Evolutionary conservation across 2,329 filamentous ascomycete species (phyloP).

Genomic region (Fusarium verrucosum): DNA sequence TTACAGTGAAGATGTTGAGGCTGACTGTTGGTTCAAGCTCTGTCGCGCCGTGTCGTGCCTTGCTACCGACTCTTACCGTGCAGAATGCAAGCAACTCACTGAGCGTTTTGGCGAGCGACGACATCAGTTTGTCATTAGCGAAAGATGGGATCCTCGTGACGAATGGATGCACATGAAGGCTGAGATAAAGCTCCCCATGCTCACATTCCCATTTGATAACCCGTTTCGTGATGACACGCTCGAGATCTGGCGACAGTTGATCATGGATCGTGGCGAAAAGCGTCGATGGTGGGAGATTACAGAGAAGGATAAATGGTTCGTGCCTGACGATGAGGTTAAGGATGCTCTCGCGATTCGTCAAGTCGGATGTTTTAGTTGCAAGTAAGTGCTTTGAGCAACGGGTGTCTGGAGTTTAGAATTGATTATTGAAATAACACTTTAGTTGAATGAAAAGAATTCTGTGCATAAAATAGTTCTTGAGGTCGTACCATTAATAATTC

Average conservation of each 20-base stretch:
- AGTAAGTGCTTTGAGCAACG: fast-evolving
- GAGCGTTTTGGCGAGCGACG: not conserved
- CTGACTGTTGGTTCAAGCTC: not conserved
- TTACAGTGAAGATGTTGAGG: fast-evolving
- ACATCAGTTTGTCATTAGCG: conserved; percentile 6
- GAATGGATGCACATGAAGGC: conserved; percentile 9
- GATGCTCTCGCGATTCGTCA: too few species aligned
- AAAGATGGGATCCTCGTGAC: conserved; percentile 11
- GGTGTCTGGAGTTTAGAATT: too few species aligned
- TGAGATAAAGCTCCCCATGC: not conserved
- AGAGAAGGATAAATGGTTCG: conserved; percentile 1
- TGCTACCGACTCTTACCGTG: not conserved
- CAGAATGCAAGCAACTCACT: not conserved
- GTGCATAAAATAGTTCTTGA: not conserved
- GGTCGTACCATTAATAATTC: not conserved
- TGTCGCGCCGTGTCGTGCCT: conserved; percentile 8
- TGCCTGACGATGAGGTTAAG: not conserved
- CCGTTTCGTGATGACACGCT: not conserved
- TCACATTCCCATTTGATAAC: not conserved
- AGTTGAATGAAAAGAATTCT: not conserved
- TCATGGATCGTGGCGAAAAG: not conserved
- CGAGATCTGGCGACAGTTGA: not conserved
- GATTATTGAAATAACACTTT: not conserved
- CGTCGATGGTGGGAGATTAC: conserved; percentile 5
- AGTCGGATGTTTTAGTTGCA: too few species aligned